Evolutionary conservation across 371 early-diverging fungal genomes (phyloP).

Genomic region (Conidiobolus incongruus): DNA sequence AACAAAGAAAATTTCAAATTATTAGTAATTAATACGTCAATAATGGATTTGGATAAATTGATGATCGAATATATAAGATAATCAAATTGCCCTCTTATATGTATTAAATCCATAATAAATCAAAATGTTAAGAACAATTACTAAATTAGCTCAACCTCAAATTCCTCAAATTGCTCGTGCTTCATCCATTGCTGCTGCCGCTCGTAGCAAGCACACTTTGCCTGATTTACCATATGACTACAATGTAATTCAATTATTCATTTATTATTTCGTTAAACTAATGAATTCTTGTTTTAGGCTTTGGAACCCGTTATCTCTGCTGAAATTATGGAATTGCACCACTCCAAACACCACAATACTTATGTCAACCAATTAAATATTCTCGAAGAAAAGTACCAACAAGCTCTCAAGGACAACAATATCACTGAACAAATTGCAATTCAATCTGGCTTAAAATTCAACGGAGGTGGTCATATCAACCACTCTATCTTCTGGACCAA

Average conservation of each 20-base stretch:
- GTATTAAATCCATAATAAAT: too few relatives aligned
- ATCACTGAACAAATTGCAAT: slow-evolving; percentile 43
- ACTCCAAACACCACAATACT: slow-evolving; percentile 86
- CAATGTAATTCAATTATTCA: slow-evolving; percentile 14
- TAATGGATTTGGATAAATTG: too few relatives aligned
- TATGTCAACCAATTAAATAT: slow-evolving; percentile 30
- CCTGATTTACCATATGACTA: slow-evolving; percentile 41
- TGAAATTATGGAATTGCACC: slow-evolving; percentile 93
- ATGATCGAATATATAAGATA: too few relatives aligned
- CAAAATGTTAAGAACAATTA: too few relatives aligned
- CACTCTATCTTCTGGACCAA: slow-evolving; percentile 93
- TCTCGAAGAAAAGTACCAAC: slow-evolving; percentile 43
- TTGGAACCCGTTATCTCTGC: slow-evolving; percentile 82
- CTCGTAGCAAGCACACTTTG: slow-evolving; percentile 5
- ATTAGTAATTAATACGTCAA: too few relatives aligned
- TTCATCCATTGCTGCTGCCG: background rate
- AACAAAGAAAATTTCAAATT: too few relatives aligned
- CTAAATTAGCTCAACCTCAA: too few relatives aligned
- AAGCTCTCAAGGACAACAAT: slow-evolving; percentile 44
- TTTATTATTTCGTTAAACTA: background rate
- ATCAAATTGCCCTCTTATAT: too few relatives aligned
- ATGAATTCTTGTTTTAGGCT: slow-evolving; percentile 24
- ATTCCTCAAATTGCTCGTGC: too few relatives aligned
- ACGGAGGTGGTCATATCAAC: slow-evolving; percentile 97
- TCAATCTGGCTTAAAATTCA: slow-evolving; percentile 70